Evolutionary conservation across 148 eudicot species (phyloP).

Genomic region (Arbutus unedo): DNA sequence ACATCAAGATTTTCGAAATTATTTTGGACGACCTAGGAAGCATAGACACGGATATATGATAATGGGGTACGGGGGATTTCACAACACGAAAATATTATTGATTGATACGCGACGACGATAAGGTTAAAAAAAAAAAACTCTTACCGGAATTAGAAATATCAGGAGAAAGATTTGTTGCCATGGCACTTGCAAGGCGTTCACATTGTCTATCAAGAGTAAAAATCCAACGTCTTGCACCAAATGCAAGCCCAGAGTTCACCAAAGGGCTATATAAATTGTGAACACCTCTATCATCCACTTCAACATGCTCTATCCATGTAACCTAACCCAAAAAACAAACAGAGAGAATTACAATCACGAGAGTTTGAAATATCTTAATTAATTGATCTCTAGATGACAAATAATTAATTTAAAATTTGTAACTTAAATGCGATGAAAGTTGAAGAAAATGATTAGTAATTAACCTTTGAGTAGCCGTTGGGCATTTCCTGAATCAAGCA

Average conservation of each 20-base stretch:
- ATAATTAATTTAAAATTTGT: neutral
- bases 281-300: slow-evolving; percentile 35
- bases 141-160: slow-evolving; percentile 23
- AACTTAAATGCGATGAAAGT: too few species aligned
- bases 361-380: too few species aligned
- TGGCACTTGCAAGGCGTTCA: slow-evolving; percentile 41
- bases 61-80: too few species aligned
- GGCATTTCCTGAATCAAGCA: slow-evolving; percentile 69
- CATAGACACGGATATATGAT: neutral
- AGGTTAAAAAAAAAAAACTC: too few species aligned
- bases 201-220: slow-evolving; percentile 36
- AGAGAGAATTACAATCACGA: too few species aligned
- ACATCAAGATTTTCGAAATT: neutral
- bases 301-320: slow-evolving; percentile 67
- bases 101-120: too few species aligned
- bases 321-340: slow-evolving; percentile 24
- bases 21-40: neutral
- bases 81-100: too few species aligned
- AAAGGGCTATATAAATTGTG: slow-evolving; percentile 34
- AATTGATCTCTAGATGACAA: neutral
- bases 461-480: slow-evolving; percentile 81
- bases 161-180: slow-evolving; percentile 29
- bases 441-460: too few species aligned
- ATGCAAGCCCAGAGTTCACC: slow-evolving; percentile 38
- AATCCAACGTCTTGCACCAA: slow-evolving; percentile 54